Evolutionary conservation across 371 early-diverging fungal genomes (phyloP).

Genomic region (Basidiobolus meristosporus): DNA sequence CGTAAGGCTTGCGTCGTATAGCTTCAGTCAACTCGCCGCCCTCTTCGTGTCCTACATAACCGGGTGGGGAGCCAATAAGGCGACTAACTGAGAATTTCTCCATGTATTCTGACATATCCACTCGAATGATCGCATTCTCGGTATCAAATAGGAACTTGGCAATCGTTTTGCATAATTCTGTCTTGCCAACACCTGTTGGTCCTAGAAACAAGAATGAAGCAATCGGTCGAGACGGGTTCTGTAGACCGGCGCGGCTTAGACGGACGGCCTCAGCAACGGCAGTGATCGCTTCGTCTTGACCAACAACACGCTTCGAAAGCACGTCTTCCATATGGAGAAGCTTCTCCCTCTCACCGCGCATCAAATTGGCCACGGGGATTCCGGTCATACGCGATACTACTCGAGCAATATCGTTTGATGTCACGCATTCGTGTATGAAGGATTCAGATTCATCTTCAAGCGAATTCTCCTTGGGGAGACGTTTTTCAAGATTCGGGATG

Average conservation of each 20-base stretch:
- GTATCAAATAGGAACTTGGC: slow-evolving; percentile 77
- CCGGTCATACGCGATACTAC: slow-evolving; percentile 76
- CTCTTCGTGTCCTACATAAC: slow-evolving; percentile 69
- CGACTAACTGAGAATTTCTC: slow-evolving; percentile 53
- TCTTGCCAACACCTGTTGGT: slow-evolving; percentile 82
- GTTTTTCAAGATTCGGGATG: slow-evolving; percentile 66
- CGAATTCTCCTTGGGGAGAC: slow-evolving; percentile 33
- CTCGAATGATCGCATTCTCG: slow-evolving; percentile 61
- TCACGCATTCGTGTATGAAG: slow-evolving; percentile 70
- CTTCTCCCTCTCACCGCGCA: slow-evolving; percentile 66
- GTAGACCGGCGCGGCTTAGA: slow-evolving; percentile 66
- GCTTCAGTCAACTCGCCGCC: slow-evolving; percentile 82
- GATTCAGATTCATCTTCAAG: slow-evolving; percentile 28
- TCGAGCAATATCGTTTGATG: slow-evolving; percentile 66
- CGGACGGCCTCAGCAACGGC: slow-evolving; percentile 60
- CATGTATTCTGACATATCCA: slow-evolving; percentile 91
- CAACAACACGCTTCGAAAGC: slow-evolving; percentile 53
- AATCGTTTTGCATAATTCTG: slow-evolving; percentile 75
- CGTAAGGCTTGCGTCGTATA: slow-evolving; percentile 73
- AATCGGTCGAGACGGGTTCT: slow-evolving; percentile 57
- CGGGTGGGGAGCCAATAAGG: slow-evolving; percentile 83
- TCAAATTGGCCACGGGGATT: slow-evolving; percentile 63
- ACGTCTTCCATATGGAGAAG: slow-evolving; percentile 61
- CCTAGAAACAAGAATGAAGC: slow-evolving; percentile 88
- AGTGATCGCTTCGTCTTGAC: slow-evolving; percentile 66